A percentile compares a stretch with the other conserved stretches of the same genome.
These are phyloP conservation scores for Infundibulicybe gibba DNA, from an alignment of 768 basidiomycete species.

Conservation along the genomic window DNA sequence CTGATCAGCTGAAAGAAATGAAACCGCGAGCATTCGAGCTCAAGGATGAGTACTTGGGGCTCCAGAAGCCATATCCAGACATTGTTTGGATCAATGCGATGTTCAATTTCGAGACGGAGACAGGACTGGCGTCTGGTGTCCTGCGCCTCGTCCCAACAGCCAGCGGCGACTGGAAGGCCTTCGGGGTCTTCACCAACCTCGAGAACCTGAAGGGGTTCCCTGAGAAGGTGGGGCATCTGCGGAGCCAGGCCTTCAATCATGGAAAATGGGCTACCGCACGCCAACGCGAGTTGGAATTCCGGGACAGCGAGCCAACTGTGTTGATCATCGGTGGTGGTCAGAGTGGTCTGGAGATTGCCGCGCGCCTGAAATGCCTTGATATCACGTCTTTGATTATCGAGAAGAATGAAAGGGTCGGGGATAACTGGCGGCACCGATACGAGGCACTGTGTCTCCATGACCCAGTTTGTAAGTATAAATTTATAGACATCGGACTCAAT, in stretches of 20 bases:
- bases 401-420: conserved; percentile 53
- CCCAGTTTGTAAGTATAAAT: conserved; percentile 52
- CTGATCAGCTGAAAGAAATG: conserved; percentile 25
- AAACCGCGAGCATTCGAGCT: conserved; percentile 27
- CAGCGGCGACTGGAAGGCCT: conserved; percentile 44
- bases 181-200: conserved; percentile 48
- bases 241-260: conserved; percentile 20
- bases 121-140: conserved; percentile 39
- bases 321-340: conserved; percentile 69
- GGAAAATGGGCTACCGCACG: conserved; percentile 28
- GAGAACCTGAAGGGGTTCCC: conserved; percentile 18
- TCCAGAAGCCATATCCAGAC: conserved; percentile 32
- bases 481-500: neutral
- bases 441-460: conserved; percentile 66
- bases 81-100: conserved; percentile 43
- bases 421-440: conserved; percentile 67
- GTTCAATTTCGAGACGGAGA: conserved; percentile 41
- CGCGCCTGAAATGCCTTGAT: conserved; percentile 52
- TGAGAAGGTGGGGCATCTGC: conserved; percentile 36
- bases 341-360: conserved; percentile 58
- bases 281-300: conserved; percentile 53
- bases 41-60: conserved; percentile 19
- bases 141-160: conserved; percentile 40
- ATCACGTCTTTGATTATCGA: conserved; percentile 57
- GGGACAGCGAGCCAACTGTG: conserved; percentile 39